phyloP scores from a whole-genome alignment of 345 rosid genomes.

The Eucalyptus dawsonii region DNA sequence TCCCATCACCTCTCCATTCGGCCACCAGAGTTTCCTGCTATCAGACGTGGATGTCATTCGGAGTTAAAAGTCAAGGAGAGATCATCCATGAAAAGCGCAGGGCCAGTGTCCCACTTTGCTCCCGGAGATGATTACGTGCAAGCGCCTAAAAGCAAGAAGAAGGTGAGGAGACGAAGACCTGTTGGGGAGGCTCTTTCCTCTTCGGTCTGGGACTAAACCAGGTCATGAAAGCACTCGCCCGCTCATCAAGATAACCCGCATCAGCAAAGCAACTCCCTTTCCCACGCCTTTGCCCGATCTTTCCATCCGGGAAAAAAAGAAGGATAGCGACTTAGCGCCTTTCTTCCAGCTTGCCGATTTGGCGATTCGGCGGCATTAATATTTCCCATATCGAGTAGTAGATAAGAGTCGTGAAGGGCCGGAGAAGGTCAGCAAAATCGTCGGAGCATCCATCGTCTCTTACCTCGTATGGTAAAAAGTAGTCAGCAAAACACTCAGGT shows the following conservation, averaged over 20 bases:
- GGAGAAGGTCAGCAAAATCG: background rate
- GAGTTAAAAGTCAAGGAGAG: background rate
- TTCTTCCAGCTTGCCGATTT: background rate
- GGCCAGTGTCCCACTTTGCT: background rate
- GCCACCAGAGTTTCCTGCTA: background rate
- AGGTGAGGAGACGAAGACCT: background rate
- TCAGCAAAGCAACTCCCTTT: background rate
- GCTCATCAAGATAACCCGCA: background rate
- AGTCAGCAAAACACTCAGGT: background rate
- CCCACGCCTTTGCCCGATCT: background rate
- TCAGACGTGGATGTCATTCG: background rate
- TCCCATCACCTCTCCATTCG: background rate
- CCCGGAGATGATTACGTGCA: background rate
- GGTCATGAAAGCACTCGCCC: background rate
- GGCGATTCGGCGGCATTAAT: background rate
- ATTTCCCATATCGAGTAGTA: background rate
- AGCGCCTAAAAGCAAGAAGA: background rate
- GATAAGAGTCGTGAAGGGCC: background rate
- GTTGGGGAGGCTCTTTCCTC: background rate
- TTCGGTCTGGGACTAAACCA: background rate
- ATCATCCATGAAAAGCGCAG: background rate
- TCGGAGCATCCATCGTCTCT: background rate
- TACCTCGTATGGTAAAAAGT: background rate
- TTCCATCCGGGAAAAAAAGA: background rate
- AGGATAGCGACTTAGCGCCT: background rate